Base-by-base conservation (phyloP, 352 stramenopile species). In the Globisporangium orthogonon region DNA sequence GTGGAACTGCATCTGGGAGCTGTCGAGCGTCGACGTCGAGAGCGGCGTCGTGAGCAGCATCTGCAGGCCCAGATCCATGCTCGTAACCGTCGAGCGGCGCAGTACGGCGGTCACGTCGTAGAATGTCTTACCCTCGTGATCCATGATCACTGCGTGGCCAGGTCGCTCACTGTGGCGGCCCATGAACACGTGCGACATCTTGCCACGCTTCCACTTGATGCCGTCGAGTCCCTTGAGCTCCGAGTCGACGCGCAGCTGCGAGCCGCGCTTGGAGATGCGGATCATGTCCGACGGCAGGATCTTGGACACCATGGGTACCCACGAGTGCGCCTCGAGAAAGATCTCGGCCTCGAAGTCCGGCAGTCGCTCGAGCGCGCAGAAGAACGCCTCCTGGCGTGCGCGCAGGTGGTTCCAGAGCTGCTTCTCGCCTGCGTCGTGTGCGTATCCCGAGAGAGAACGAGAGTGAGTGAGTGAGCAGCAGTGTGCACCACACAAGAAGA, bases 311-410 rank as follows among this genome's bases (percentile, higher is more conserved):
- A 87, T 76, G 1, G 83, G 83, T 40, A 93, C 76, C 83, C 83
- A 93, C 60, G 83, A 93, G 37, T 85, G 80, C 30, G 82, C 74
- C 52, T 91, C 80, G 33, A 91, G 62, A 41, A 87, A 87, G 49
- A 93, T 86, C 61, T 93, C 83, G 9, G 78, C 77, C 45, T 88
- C 77, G 69, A 93, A 93, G 51, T 93, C 80, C 0, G 83, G 80
- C 1, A 93, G 61, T 9, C 71, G 66, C 61, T 88, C 77, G 6
- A 91, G 55, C n/a, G 82, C 81, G 23, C 71, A 60, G 28, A 84
- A 74, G 15, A 90, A 80, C 4, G 69, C 66, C 43, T 86, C 75
- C 47, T 88, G 82, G 2, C 69, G 67, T 7, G 65, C 52, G 43
- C 76, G 58, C 29, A 91, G 33, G 31, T 73, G 67, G 53, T 64